Percentiles rank a stretch among this genome's conserved stretches.
These are phyloP conservation scores for Gossypioides kirkii DNA, from an alignment of 345 rosid species.

Conservation along the genomic window DNA sequence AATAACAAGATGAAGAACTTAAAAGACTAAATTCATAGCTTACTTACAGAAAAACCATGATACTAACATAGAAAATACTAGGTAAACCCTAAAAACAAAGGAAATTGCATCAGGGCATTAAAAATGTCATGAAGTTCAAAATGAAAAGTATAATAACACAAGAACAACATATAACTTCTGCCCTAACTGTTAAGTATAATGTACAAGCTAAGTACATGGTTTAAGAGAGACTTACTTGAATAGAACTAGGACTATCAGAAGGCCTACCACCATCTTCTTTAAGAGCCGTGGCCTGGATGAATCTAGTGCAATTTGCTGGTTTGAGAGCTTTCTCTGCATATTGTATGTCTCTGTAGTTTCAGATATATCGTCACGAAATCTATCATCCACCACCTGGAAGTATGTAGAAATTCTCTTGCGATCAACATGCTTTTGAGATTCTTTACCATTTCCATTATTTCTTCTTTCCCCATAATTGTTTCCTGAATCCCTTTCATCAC, in stretches of 20 bases:
- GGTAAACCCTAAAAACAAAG: background rate
- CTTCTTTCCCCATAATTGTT: constrained; percentile 37
- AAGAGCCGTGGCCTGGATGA: constrained; percentile 80
- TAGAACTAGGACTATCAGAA: constrained; percentile 33
- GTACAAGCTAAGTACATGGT: background rate
- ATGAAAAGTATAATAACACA: background rate
- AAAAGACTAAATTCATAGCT: background rate
- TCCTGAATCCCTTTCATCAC: constrained; percentile 33
- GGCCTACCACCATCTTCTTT: constrained; percentile 46
- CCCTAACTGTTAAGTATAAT: background rate
- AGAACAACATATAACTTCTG: background rate
- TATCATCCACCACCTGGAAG: constrained; percentile 66
- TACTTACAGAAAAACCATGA: background rate
- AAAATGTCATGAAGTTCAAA: too few relatives aligned
- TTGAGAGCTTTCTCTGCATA: constrained; percentile 56
- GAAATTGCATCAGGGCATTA: too few relatives aligned
- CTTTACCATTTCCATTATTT: constrained; percentile 57
- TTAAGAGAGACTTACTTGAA: constrained; percentile 26
- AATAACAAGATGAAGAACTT: background rate
- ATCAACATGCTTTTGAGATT: constrained; percentile 39
- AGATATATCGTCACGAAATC: constrained; percentile 80
- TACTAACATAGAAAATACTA: background rate
- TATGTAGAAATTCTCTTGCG: constrained; percentile 48
- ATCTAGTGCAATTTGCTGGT: constrained; percentile 35
- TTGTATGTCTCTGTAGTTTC: constrained; percentile 41